Conservation (phyloP, 2,329 filamentous ascomycete species). For the Fusarium sp. region DNA sequence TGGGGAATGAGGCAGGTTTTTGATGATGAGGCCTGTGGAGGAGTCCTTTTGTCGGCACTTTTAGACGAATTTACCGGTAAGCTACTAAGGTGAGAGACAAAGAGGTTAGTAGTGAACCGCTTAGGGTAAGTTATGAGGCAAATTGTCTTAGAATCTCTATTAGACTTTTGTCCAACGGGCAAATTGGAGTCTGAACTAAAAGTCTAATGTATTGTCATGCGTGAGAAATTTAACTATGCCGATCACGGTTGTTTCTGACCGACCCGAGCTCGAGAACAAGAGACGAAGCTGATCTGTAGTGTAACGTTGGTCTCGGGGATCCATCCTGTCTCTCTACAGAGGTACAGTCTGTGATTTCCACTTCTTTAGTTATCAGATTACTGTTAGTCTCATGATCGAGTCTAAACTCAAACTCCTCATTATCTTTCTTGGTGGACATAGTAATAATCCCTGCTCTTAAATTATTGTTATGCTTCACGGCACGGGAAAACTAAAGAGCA, state of each 20-base stretch:
- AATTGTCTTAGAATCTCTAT: background rate
- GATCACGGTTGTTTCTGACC: constrained; percentile 28
- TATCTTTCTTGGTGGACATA: background rate
- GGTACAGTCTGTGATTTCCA: background rate
- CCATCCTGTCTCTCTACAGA: background rate
- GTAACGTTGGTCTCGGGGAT: constrained; percentile 11
- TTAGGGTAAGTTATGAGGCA: background rate
- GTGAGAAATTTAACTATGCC: constrained; percentile 25
- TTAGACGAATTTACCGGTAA: background rate
- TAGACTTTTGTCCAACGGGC: constrained; percentile 1
- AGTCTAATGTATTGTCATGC: background rate
- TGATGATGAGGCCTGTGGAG: constrained; percentile 12
- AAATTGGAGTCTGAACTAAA: background rate
- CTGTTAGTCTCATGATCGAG: background rate
- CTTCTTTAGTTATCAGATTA: background rate
- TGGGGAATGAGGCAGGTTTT: constrained; percentile 14
- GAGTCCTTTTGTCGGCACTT: constrained; percentile 19
- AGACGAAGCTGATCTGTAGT: constrained; percentile 4
- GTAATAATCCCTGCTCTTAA: background rate
- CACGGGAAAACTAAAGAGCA: background rate
- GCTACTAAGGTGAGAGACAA: background rate
- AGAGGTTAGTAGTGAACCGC: background rate
- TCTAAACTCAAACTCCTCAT: background rate
- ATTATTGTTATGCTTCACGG: background rate
- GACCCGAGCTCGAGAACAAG: background rate